These are phyloP conservation scores for Phytomonas francai DNA, from an alignment of 208 protist species.

Conservation along the genomic window DNA sequence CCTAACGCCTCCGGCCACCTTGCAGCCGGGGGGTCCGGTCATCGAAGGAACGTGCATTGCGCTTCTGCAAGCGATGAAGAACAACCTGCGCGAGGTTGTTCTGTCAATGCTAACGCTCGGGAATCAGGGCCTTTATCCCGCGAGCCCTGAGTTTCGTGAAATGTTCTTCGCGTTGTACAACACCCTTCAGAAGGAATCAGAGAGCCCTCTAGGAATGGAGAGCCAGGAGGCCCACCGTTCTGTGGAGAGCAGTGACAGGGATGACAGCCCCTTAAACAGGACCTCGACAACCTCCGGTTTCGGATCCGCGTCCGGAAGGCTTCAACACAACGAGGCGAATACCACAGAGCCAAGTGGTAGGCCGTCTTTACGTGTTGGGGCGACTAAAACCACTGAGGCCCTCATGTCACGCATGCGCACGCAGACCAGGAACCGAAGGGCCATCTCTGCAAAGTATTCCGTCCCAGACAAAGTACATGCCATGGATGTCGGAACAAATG, in stretches of 20 bases:
- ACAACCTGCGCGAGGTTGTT: slow-evolving; percentile 44
- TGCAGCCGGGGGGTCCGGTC: slow-evolving; percentile 34
- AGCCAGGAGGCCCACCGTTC: background rate
- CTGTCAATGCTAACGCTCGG: slow-evolving; percentile 43
- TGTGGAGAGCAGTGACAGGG: background rate
- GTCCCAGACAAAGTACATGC: background rate
- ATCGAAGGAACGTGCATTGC: slow-evolving; percentile 66
- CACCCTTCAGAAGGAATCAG: background rate
- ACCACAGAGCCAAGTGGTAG: background rate
- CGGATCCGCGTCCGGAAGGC: background rate
- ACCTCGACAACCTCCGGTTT: background rate
- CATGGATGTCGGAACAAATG: background rate
- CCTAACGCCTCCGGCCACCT: background rate
- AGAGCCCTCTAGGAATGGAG: background rate
- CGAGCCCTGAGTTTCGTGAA: slow-evolving; percentile 19
- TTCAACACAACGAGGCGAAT: background rate
- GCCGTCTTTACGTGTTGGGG: background rate
- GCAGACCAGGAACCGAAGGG: background rate
- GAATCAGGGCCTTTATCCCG: slow-evolving; percentile 18
- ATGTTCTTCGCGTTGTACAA: background rate
- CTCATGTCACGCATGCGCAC: background rate
- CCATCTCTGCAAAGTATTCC: background rate
- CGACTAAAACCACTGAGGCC: background rate
- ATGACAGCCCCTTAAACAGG: background rate
- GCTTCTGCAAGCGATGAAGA: slow-evolving; percentile 37